A percentile compares a stretch with the other conserved stretches of the same genome.
Evolutionary conservation across 176 grass and related monocot genomes (phyloP).

Genomic region (Tillandsia leiboldiana): DNA sequence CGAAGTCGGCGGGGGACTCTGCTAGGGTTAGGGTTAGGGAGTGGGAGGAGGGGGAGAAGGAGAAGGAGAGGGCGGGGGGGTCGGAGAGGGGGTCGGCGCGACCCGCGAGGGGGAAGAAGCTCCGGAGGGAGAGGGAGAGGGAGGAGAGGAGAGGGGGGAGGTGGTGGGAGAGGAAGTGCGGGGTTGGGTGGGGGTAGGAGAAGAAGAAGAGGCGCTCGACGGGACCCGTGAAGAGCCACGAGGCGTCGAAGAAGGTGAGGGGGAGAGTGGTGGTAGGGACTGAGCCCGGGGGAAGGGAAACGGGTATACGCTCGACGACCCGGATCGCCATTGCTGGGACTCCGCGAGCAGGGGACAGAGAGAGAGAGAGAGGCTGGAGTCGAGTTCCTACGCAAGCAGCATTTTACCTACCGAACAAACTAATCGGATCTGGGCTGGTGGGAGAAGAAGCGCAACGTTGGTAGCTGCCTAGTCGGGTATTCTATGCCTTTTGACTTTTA

Average conservation of each 20-base stretch:
- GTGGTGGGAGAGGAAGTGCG: constrained; percentile 36
- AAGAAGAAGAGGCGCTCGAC: constrained; percentile 93
- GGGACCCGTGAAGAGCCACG: constrained; percentile 88
- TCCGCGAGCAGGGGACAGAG: no score
- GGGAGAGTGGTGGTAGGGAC: constrained; percentile 30
- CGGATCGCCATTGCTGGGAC: constrained; percentile 22
- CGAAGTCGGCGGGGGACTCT: constrained; percentile 59
- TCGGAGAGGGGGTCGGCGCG: constrained; percentile 36
- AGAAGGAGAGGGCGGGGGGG: constrained; percentile 40
- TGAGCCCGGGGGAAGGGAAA: constrained; percentile 25
- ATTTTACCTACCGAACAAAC: constrained; percentile 35
- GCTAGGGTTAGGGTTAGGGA: constrained; percentile 42
- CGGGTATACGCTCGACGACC: constrained; percentile 31
- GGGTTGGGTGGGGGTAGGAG: constrained; percentile 31
- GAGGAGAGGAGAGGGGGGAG: constrained; percentile 48
- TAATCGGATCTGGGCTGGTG: neutral
- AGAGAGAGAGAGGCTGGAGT: no score
- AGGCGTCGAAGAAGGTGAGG: constrained; percentile 83
- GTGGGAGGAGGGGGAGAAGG: constrained; percentile 48
- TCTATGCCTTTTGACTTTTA: no score
- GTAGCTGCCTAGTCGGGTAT: no score
- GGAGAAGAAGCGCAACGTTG: no score
- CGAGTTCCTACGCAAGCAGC: no score
- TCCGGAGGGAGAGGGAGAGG: constrained; percentile 54
- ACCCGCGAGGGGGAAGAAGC: constrained; percentile 67